Percentiles rank a stretch among this genome's conserved stretches.
Evolutionary conservation across 768 basidiomycete genomes (phyloP).

Genomic region (Tricholomella constricta): DNA sequence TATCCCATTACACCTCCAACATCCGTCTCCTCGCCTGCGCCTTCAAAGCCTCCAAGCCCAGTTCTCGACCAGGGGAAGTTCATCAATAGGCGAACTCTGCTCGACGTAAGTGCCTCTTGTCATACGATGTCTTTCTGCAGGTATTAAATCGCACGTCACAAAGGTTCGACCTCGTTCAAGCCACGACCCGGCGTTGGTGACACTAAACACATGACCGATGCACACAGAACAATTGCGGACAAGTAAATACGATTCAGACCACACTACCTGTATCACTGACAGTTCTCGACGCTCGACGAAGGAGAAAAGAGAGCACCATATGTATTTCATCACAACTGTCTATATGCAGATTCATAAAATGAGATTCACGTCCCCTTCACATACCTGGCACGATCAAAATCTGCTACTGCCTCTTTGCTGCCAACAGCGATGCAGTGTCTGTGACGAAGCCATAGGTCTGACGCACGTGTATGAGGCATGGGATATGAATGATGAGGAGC

Average conservation of each 20-base stretch:
- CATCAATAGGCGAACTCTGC: conserved; percentile 34
- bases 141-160: conserved; percentile 1
- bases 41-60: conserved; percentile 27
- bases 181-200: conserved; percentile 11
- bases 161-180: conserved; percentile 30
- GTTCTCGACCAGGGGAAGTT: conserved; percentile 20
- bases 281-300: background rate
- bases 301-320: background rate
- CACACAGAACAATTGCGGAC: background rate
- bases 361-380: too few relatives aligned
- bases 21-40: conserved; percentile 37
- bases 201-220: background rate
- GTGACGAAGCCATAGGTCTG: conserved; percentile 57
- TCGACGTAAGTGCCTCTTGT: conserved; percentile 34
- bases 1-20: conserved; percentile 44
- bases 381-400: too few relatives aligned
- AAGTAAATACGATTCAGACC: background rate
- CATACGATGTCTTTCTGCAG: background rate
- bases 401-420: too few relatives aligned
- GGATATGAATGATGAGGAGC: background rate
- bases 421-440: conserved; percentile 33
- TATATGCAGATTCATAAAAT: background rate
- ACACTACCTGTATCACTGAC: background rate
- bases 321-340: background rate
- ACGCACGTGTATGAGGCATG: background rate